Evolutionary conservation across 1,284 basidiomycete species (phyloP).

Genomic region (Papiliotrema terrestris): DNA sequence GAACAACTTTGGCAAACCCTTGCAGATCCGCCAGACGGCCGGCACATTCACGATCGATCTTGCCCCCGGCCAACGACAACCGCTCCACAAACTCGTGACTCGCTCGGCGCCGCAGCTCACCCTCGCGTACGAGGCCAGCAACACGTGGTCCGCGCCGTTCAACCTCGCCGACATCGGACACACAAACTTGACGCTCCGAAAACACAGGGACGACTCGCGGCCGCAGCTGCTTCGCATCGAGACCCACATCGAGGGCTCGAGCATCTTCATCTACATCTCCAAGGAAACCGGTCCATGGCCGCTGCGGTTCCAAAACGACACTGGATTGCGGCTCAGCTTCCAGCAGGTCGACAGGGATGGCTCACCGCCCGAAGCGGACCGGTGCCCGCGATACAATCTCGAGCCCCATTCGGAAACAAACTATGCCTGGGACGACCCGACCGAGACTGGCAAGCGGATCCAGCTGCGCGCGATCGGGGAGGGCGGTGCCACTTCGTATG

Average conservation of each 20-base stretch:
- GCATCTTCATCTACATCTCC: conserved; percentile 78
- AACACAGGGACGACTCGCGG: conserved; percentile 51
- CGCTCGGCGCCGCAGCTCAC: conserved; percentile 66
- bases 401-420: conserved; percentile 25
- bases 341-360: conserved; percentile 61
- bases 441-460: conserved; percentile 77
- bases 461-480: conserved; percentile 61
- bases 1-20: conserved; percentile 67
- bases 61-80: conserved; percentile 64
- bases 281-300: conserved; percentile 75
- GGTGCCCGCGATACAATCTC: conserved; percentile 16
- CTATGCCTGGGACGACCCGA: conserved; percentile 96
- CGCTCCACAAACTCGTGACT: conserved; percentile 66
- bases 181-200: conserved; percentile 61
- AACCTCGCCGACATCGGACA: conserved; percentile 88
- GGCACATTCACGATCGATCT: conserved; percentile 54
- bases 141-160: conserved; percentile 88
- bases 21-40: conserved; percentile 84
- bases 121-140: conserved; percentile 77
- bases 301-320: conserved; percentile 86
- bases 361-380: conserved; percentile 36
- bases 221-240: conserved; percentile 72
- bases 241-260: conserved; percentile 78
- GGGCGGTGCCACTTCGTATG: conserved; percentile 12
- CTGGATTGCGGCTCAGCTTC: conserved; percentile 67